phyloP scores from a whole-genome alignment of 768 basidiomycete genomes.

The Mycena albidolilacea region DNA sequence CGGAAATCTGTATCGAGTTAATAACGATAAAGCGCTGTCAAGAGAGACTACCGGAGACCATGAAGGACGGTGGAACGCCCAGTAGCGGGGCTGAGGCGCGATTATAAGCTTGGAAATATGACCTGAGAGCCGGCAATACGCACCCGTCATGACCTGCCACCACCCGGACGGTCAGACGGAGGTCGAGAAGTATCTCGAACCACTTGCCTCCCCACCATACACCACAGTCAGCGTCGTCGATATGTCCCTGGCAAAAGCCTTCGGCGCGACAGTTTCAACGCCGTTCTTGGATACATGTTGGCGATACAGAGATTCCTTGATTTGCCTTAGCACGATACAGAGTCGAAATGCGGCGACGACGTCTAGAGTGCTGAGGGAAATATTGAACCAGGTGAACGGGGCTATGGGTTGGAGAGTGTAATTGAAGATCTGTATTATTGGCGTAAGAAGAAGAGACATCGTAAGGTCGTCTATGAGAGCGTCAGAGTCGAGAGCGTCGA shows the following conservation, averaged over 20 bases:
- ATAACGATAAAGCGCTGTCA: neutral
- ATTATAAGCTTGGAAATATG: conserved; percentile 21
- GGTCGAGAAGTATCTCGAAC: neutral
- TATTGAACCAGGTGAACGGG: conserved; percentile 78
- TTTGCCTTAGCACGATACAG: conserved; percentile 77
- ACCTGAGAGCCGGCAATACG: conserved; percentile 41
- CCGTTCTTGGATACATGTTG: conserved; percentile 62
- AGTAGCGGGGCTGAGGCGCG: conserved; percentile 69
- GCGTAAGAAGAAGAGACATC: conserved; percentile 53
- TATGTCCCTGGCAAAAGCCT: conserved; percentile 71
- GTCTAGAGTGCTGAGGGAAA: conserved; percentile 74
- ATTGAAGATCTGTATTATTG: conserved; percentile 66
- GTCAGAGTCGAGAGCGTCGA: conserved; percentile 2
- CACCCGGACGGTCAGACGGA: neutral
- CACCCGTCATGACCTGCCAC: conserved; percentile 67
- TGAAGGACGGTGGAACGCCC: conserved; percentile 81
- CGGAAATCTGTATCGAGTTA: conserved; percentile 59
- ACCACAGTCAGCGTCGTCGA: conserved; percentile 76
- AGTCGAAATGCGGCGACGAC: conserved; percentile 77
- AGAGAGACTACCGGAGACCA: conserved; percentile 57
- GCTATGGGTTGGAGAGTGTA: conserved; percentile 71
- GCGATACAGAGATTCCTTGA: conserved; percentile 65
- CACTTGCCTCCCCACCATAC: conserved; percentile 75
- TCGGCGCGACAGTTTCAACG: conserved; percentile 55
- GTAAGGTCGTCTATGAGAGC: conserved; percentile 3